Evolutionary conservation across 805 yeast species (phyloP).

Genomic region (Pichia thaimueangensis): DNA sequence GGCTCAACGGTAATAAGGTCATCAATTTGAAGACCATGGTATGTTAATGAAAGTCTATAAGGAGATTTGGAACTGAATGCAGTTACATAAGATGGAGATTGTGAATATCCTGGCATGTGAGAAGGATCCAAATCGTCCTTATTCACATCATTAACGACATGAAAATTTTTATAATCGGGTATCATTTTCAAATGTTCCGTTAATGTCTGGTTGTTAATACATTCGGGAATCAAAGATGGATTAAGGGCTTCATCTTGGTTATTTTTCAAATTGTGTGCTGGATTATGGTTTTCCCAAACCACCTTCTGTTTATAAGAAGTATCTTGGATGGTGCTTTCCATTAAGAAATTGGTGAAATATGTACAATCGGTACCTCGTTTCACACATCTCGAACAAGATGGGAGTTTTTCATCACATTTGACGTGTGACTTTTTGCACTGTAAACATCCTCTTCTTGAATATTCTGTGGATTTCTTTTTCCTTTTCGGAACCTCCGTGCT

Average conservation of each 20-base stretch:
- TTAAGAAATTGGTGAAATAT: conserved; percentile 6
- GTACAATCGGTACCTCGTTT: conserved; percentile 8
- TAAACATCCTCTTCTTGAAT: conserved; percentile 14
- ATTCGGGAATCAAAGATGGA: too few relatives aligned
- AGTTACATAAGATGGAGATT: not conserved
- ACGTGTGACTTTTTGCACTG: conserved; percentile 15
- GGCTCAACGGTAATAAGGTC: conserved; percentile 8
- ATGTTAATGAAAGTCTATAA: not conserved
- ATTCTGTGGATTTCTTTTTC: conserved; percentile 5
- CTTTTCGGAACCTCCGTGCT: conserved; percentile 1
- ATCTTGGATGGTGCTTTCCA: conserved; percentile 1
- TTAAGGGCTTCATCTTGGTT: too few relatives aligned
- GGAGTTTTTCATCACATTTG: conserved; percentile 16
- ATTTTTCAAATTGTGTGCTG: too few relatives aligned
- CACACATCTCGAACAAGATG: conserved; percentile 11
- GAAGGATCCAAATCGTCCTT: too few relatives aligned
- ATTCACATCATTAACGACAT: too few relatives aligned
- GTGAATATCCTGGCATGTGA: too few relatives aligned
- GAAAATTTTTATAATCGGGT: too few relatives aligned
- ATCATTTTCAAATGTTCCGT: too few relatives aligned
- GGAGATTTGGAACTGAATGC: not conserved
- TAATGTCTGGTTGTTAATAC: too few relatives aligned
- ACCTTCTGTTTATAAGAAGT: not conserved
- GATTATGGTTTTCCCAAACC: conserved; percentile 4
- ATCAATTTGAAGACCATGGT: not conserved